Percentiles rank a stretch among this genome's conserved stretches.
phyloP scores from a whole-genome alignment of 1,284 basidiomycete species.

The Cronartium quercuum region DNA sequence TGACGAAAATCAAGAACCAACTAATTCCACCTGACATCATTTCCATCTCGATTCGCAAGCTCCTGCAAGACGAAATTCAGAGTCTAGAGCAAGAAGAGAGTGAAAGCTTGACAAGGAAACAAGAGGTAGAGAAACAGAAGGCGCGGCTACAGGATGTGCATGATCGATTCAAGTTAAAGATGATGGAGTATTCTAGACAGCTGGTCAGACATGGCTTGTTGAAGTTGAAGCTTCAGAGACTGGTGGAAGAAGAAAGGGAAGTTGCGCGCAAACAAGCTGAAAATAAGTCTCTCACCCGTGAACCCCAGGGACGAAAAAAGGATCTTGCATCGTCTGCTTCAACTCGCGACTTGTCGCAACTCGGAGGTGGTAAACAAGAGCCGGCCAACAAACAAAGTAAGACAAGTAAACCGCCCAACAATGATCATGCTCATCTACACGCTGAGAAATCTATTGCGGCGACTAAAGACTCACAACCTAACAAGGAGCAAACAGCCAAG shows the following conservation, averaged over 20 bases:
- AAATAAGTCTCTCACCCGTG: no score
- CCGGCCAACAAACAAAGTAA: no score
- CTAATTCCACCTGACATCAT: conserved; percentile 34
- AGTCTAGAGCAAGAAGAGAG: background rate
- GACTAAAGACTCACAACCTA: no score
- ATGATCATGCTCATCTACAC: no score
- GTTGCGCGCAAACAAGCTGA: no score
- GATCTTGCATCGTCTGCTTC: no score
- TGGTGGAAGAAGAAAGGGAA: background rate
- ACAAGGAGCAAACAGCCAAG: no score
- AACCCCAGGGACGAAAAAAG: no score
- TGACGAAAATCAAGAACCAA: conserved; percentile 29
- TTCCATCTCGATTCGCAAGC: conserved; percentile 26
- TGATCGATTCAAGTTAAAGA: conserved; percentile 7
- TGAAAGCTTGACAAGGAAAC: background rate
- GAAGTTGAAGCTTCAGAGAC: conserved; percentile 19
- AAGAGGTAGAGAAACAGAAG: background rate
- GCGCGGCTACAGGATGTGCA: background rate
- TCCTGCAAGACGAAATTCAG: conserved; percentile 33
- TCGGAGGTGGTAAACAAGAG: no score
- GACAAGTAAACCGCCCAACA: no score
- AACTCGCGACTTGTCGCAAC: no score
- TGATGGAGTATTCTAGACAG: conserved; percentile 29
- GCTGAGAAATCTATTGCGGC: no score
- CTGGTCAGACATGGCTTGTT: conserved; percentile 18